Evolutionary conservation across 1,284 basidiomycete species (phyloP).

Genomic region (Coriolopsis trogii): DNA sequence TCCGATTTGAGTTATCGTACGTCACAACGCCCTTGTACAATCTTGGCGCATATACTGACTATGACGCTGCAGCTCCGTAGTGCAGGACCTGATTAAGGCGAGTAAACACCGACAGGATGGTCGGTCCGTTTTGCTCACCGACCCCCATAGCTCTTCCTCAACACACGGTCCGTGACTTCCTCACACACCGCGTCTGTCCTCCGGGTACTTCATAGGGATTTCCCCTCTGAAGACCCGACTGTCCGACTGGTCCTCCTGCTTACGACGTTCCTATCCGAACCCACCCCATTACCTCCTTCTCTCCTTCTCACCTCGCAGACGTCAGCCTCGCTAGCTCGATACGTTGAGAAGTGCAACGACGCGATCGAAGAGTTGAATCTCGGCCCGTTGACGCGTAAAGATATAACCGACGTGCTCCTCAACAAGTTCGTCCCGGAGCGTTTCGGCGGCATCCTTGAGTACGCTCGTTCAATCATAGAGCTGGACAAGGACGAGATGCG

Average conservation of each 20-base stretch:
- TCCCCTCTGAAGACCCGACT: constrained; percentile 56
- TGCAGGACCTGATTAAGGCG: constrained; percentile 66
- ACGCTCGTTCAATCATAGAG: constrained; percentile 50
- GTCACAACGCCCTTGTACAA: constrained; percentile 27
- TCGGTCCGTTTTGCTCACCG: not conserved
- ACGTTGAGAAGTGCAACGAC: constrained; percentile 36
- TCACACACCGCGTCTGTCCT: constrained; percentile 52
- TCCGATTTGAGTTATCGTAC: constrained; percentile 60
- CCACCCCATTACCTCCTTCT: constrained; percentile 38
- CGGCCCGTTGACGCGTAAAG: constrained; percentile 55
- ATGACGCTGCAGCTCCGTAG: constrained; percentile 44
- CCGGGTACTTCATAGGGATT: constrained; percentile 63
- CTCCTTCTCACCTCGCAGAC: constrained; percentile 16
- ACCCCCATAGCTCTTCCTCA: constrained; percentile 60
- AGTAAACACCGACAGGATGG: not conserved
- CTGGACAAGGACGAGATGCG: constrained; percentile 45
- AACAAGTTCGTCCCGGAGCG: constrained; percentile 69
- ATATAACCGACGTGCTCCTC: constrained; percentile 62
- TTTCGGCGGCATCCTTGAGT: constrained; percentile 53
- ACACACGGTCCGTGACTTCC: constrained; percentile 63
- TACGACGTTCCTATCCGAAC: constrained; percentile 56
- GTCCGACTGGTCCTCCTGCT: constrained; percentile 71
- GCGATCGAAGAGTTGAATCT: constrained; percentile 55
- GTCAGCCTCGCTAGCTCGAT: constrained; percentile 20
- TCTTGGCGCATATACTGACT: constrained; percentile 6